phyloP scores from a whole-genome alignment of 371 early-diverging fungal genomes.

The Entomophthora muscae region DNA sequence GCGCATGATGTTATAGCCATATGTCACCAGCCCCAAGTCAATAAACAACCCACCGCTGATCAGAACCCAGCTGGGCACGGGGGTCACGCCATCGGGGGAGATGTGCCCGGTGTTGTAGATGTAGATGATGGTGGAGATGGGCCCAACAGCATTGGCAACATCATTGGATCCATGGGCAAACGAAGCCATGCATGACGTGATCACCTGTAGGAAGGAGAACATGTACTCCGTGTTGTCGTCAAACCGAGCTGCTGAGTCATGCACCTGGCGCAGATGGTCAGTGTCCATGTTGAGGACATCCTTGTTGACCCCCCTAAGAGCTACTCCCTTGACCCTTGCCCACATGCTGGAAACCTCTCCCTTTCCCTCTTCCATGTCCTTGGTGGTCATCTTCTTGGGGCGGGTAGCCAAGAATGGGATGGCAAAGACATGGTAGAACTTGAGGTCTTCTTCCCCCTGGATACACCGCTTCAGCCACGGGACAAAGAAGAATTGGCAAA shows the following conservation, averaged over 20 bases:
- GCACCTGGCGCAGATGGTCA: constrained; percentile 24
- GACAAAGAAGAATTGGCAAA: constrained; percentile 36
- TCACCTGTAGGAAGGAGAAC: constrained; percentile 67
- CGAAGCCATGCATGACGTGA: constrained; percentile 67
- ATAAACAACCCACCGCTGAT: constrained; percentile 57
- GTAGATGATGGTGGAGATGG: constrained; percentile 42
- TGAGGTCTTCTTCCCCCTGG: constrained; percentile 35
- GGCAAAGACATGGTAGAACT: constrained; percentile 44
- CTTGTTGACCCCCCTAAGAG: constrained; percentile 26
- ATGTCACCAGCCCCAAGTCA: constrained; percentile 52
- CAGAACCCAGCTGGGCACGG: constrained; percentile 52
- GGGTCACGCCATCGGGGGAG: constrained; percentile 25
- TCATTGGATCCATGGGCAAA: constrained; percentile 84
- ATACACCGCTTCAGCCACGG: constrained; percentile 48
- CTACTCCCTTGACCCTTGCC: background rate
- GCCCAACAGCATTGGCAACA: constrained; percentile 76
- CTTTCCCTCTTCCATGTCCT: no score
- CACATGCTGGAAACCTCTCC: no score
- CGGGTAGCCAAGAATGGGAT: constrained; percentile 26
- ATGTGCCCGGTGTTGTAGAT: constrained; percentile 43
- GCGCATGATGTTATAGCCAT: constrained; percentile 55
- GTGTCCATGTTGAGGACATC: constrained; percentile 36
- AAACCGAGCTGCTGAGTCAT: constrained; percentile 39
- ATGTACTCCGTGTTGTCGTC: constrained; percentile 65
- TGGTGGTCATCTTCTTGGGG: constrained; percentile 17